Base-by-base conservation (phyloP, 2,329 filamentous ascomycete species). In the Calonectria crousiana region DNA sequence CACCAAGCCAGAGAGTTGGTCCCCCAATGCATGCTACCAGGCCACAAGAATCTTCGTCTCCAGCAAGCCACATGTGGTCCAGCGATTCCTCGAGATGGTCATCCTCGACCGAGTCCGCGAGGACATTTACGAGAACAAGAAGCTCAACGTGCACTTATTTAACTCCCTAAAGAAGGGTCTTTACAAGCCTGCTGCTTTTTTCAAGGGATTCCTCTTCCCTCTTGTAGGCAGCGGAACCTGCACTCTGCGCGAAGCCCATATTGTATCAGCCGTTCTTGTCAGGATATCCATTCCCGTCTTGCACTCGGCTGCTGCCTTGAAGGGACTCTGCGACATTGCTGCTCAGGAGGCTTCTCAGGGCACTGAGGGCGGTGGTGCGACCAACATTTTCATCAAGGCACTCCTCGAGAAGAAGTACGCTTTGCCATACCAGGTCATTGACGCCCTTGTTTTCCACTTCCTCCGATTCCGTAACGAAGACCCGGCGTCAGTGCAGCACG, bases 361-460 rank as follows among this genome's bases (percentile, higher is more conserved):
- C 71, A 94, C 93, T 6, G 96, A 98, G 84, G 94, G 94, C 58
- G 96, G 95, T 23, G 96, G 96, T 60, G 94, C 96, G 5, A 97
- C 96, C 75, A 98, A 98, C 85, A 94, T 98, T 79, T 97, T 99
- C 85, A 98, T 99, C 86, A 95, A 95, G 82, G 93, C 95, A 0
- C 90, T 99, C 47, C 88, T 99, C 5, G 96, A 98, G 85, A 99
- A 99, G 90, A 97, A 97, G 83, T 98, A 99, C 80, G 97, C 97
- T 0, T 88, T 99, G 14, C 97, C 96, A 0, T 98, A 94, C 87
- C 96, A 98, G 85, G 96, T 98, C 69, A 93, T 99, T 65, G 97
- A 99, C 80, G 93, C 95, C 2, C 88, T 98, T 2, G 97, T 99
- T 13, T 98, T 98, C 87, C 96, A 99, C 85, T 99, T 99, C 85